Base-by-base conservation (phyloP, 345 rosid genomes). In the Physaria fendleri region DNA sequence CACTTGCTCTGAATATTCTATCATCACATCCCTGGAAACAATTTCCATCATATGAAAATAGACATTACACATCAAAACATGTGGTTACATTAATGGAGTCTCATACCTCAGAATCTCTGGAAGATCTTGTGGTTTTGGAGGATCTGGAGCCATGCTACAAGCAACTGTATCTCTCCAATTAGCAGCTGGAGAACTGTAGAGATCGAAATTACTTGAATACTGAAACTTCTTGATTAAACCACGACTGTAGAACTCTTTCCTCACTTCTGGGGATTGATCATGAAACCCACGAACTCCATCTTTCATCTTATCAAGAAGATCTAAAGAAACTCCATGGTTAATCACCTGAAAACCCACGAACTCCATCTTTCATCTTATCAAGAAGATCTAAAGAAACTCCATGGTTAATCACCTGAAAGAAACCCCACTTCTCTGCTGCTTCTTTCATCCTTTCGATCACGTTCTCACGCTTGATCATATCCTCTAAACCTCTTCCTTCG, bases 1-100 rank as follows among this genome's bases (percentile, higher is more conserved):
- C 7, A 74, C 74, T 25, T 61, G 62, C 39, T 76, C 50, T 4
- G 78, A 48, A 74, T 79, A 81, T 8, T 81, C 81, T 25, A 69
- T 6, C 60, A 71, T 23, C 23, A 75, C 69, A 10, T 71, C 85
- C 30, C 79, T 81, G 45, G 45, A 42, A 64, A 43, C 35, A 53
- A 2, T 17, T 21, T 32, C 27, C 10, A 6, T 25, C n/a, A 24
- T 18, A 32, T 34, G 2, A 34, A 12, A 0, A 9, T 11, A 30
- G 35, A n/a, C 2, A 34, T 4, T 0, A 33, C 6, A 12, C 15
- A 12, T 33, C 13, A 33, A 13, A 12, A 12, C 7, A 34, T 10
- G 14, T 33, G 10, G 14, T 33, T 33, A 12, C 1, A n/a, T 14
- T 5, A n/a, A 34, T 34, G 7, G 39, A 34, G 15, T 34, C 16